phyloP scores from a whole-genome alignment of 768 basidiomycete genomes.

The Hysterangium stoloniferum region DNA sequence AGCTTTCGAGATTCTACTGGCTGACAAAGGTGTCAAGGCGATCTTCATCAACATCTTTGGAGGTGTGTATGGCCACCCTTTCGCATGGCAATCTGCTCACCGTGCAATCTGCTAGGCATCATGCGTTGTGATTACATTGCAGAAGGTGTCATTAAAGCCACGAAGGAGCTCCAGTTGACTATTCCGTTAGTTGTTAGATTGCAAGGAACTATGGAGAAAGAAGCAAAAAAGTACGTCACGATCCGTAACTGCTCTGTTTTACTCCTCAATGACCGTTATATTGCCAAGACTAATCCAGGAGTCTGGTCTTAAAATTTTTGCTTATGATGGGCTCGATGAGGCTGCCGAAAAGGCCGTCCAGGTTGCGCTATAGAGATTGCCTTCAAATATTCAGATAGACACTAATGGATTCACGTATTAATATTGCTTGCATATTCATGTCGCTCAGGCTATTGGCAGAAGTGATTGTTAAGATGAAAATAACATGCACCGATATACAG shows the following conservation, averaged over 20 bases:
- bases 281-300: constrained; percentile 77
- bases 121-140: constrained; percentile 99
- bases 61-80: constrained; percentile 34
- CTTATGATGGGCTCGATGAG: constrained; percentile 89
- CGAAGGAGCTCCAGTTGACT: constrained; percentile 76
- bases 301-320: constrained; percentile 87
- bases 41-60: constrained; percentile 99
- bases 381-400: too few relatives aligned
- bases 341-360: constrained; percentile 78
- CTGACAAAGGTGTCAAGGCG: constrained; percentile 89
- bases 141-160: constrained; percentile 97
- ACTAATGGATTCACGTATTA: too few relatives aligned
- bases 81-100: neutral
- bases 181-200: constrained; percentile 91
- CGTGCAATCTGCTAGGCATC: constrained; percentile 52
- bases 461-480: neutral
- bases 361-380: constrained; percentile 35
- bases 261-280: constrained; percentile 12
- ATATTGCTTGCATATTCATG: neutral
- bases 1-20: constrained; percentile 91
- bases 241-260: neutral
- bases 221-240: constrained; percentile 81
- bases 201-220: constrained; percentile 94
- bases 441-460: neutral
- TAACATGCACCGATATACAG: constrained; percentile 7